Evolutionary conservation across 371 early-diverging fungal genomes (phyloP).

Genomic region (Capniomyces stellatus): DNA sequence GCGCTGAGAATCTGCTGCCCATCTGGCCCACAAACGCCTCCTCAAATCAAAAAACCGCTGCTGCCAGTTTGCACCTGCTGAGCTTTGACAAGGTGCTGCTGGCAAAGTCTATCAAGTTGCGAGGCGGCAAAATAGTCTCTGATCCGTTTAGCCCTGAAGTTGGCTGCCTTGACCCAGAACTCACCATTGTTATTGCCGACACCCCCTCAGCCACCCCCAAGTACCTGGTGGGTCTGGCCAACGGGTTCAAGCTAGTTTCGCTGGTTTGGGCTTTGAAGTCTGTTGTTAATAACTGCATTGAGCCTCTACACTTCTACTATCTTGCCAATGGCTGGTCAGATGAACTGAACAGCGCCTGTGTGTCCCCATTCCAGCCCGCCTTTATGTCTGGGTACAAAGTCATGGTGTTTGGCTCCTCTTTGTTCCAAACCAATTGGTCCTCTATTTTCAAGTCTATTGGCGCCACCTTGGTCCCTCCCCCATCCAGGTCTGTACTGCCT

Average conservation of each 20-base stretch:
- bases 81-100: background rate
- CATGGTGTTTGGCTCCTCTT: constrained; percentile 1
- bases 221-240: constrained; percentile 3
- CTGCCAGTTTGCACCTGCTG: no score
- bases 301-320: background rate
- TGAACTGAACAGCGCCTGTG: constrained; percentile 2
- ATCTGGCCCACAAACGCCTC: background rate
- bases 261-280: constrained; percentile 1
- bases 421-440: background rate
- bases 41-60: no score
- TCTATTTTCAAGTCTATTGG: background rate
- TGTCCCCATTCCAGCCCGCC: background rate
- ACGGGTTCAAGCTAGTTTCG: constrained; percentile 1
- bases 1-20: background rate
- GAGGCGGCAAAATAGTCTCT: background rate
- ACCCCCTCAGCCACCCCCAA: constrained; percentile 2
- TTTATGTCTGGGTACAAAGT: background rate
- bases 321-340: constrained; percentile 4
- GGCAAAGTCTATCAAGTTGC: background rate
- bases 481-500: background rate
- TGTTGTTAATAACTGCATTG: background rate
- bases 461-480: background rate
- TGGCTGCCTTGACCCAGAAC: background rate
- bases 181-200: constrained; percentile 2
- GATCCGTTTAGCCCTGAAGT: background rate